A percentile compares a stretch with the other conserved stretches of the same genome.
Conservation (phyloP, 2,329 filamentous ascomycete genomes). For the Nothopassalora personata region DNA sequence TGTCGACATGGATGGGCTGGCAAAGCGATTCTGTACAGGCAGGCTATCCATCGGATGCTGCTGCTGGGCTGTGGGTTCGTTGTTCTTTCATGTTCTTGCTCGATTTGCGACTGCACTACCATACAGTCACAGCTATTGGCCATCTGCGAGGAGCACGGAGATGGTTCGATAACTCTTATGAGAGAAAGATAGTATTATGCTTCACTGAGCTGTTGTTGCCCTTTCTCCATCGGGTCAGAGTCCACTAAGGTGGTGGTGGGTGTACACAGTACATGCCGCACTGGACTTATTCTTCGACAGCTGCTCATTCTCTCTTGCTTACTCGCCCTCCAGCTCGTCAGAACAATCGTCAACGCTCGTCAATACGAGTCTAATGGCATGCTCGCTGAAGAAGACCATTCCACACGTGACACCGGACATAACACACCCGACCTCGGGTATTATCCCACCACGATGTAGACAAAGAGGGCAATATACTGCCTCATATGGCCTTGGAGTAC, state of each 20-base stretch:
- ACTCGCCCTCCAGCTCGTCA: background rate
- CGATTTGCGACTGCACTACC: background rate
- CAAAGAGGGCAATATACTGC: too few species aligned
- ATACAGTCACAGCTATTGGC: background rate
- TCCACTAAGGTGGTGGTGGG: background rate
- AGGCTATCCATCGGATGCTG: background rate
- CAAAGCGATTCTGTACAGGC: background rate
- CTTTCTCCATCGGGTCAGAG: background rate
- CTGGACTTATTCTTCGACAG: background rate
- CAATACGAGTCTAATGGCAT: too few species aligned
- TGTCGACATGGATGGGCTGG: background rate
- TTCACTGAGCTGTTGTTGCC: background rate
- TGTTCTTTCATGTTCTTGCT: background rate
- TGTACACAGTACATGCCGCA: background rate
- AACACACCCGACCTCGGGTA: too few species aligned
- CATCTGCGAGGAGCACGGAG: background rate
- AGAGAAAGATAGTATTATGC: conserved; percentile 2
- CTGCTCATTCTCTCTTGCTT: background rate
- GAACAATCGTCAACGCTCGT: background rate
- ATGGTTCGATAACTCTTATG: background rate
- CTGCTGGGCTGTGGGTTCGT: background rate
- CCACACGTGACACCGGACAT: too few species aligned
- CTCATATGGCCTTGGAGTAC: too few species aligned
- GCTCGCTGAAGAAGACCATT: background rate
- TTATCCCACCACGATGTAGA: too few species aligned